These are phyloP conservation scores for Neonectria ditissima DNA, from an alignment of 2,329 filamentous ascomycete genomes.

Conservation along the genomic window DNA sequence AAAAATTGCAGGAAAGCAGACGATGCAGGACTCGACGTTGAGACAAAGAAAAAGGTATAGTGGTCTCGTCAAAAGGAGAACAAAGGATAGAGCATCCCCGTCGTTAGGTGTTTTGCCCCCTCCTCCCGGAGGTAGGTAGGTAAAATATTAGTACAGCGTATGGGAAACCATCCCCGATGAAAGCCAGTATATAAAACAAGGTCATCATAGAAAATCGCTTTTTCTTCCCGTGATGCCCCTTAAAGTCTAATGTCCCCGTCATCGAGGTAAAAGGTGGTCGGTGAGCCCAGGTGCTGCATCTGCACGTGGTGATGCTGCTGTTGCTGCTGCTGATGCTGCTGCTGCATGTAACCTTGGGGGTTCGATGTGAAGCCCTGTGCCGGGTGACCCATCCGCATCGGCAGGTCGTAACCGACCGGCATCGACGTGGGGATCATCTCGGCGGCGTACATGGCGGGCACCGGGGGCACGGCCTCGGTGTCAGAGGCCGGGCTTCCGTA, in stretches of 20 bases:
- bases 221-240: slow-evolving; percentile 18
- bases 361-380: slow-evolving; percentile 41
- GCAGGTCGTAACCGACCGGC: slow-evolving; percentile 45
- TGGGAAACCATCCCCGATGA: slow-evolving; percentile 28
- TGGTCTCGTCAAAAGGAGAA: slow-evolving; percentile 37
- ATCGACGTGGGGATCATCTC: slow-evolving; percentile 46
- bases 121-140: slow-evolving; percentile 34
- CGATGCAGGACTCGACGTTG: not conserved
- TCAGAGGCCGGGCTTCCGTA: slow-evolving; percentile 46
- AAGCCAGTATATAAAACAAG: slow-evolving; percentile 34
- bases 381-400: slow-evolving; percentile 45
- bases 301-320: slow-evolving; percentile 29
- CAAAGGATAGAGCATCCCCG: slow-evolving; percentile 38
- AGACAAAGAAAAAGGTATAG: slow-evolving; percentile 26
- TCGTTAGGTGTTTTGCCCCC: slow-evolving; percentile 39
- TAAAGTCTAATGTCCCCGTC: slow-evolving; percentile 46
- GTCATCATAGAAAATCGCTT: slow-evolving; percentile 30
- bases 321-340: not conserved
- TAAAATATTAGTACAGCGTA: slow-evolving; percentile 43
- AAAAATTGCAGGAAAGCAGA: slow-evolving; percentile 16
- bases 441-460: slow-evolving; percentile 45
- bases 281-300: slow-evolving; percentile 45
- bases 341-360: slow-evolving; percentile 39
- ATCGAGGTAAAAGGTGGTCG: slow-evolving; percentile 45
- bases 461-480: slow-evolving; percentile 44